Percentiles rank a stretch among this genome's conserved stretches.
Conservation (phyloP, 2,329 filamentous ascomycete species). For the Rutstroemia sp. region DNA sequence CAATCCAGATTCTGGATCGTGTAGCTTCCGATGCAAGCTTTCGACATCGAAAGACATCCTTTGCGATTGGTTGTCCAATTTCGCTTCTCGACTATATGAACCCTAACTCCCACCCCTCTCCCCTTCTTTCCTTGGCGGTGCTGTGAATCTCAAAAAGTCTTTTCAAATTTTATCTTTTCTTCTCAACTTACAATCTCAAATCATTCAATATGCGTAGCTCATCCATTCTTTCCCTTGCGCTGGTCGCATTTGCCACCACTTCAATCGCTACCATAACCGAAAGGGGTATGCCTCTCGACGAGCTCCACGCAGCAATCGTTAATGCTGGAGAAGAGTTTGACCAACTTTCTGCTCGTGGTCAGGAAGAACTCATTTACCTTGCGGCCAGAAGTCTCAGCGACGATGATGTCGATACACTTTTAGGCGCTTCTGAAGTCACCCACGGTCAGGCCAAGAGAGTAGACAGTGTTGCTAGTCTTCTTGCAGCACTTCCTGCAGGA, state of each 20-base stretch:
- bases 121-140: not conserved
- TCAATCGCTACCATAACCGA: not conserved
- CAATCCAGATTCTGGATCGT: not conserved
- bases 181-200: not conserved
- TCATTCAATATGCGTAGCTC: constrained; percentile 5
- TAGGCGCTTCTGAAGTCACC: not conserved
- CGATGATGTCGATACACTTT: not conserved
- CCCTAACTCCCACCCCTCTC: not conserved
- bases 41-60: not conserved
- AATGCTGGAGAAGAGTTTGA: not conserved
- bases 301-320: constrained; percentile 2
- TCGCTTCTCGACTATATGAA: not conserved
- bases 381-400: not conserved
- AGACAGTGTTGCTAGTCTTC: not conserved
- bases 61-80: not conserved
- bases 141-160: not conserved
- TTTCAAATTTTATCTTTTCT: not conserved
- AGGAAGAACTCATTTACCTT: not conserved
- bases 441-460: not conserved
- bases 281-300: not conserved
- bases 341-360: not conserved
- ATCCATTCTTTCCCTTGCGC: constrained; percentile 5
- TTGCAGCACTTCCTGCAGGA: not conserved
- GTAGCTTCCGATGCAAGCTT: not conserved
- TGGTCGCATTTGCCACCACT: constrained; percentile 7